Evolutionary conservation across 768 basidiomycete genomes (phyloP), one percentile per base, ranked within the genome.

Genomic region (Lentinula raphanica): DNA sequence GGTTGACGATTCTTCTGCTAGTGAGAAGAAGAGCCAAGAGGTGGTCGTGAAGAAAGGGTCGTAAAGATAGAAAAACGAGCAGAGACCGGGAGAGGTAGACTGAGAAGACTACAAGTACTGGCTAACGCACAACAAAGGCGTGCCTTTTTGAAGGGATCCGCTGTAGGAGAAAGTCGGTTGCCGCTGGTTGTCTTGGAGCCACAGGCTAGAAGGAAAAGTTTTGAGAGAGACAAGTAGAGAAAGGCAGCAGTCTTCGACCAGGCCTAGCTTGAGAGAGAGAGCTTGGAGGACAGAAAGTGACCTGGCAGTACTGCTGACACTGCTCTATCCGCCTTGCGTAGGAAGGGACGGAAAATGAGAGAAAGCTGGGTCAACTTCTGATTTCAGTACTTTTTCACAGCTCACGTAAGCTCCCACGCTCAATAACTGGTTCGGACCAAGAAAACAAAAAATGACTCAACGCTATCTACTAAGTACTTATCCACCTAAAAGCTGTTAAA

Each of bases 61-160:
- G 89, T 90, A 69, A 90, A 78, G 59, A 60, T 64, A 61, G 62
- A 56, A 66, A 65, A 58, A 64, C 58, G 45, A 50, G 45, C 59
- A 56, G 58, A 48, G 54, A 59, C 67, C 31, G 40, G 56, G 51
- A 60, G 58, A 58, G 56, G 56, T 58, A 59, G 62, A 45, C 64
- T 63, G 68, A 60, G 60, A 63, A 63, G 68, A 62, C 58, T 64
- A 59, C 65, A 66, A 66, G 63, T 63, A 64, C 61, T 82, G 90
- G 88, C 88, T 77, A 79, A 92, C 90, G 90, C 90, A 80, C 90
- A 91, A 79, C 87, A 80, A 92, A 92, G 90, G 90, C 90, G 90
- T 82, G 88, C 88, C 88, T 91, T 91, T 92, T 91, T 68, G 65
- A 63, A 63, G 66, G n/a, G 71, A 63, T 59, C 65, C 65, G 61